A percentile compares a stretch with the other conserved stretches of the same genome.
phyloP scores from a whole-genome alignment of 169 alveolate genomes.

The Cryptosporidium bovis region DNA sequence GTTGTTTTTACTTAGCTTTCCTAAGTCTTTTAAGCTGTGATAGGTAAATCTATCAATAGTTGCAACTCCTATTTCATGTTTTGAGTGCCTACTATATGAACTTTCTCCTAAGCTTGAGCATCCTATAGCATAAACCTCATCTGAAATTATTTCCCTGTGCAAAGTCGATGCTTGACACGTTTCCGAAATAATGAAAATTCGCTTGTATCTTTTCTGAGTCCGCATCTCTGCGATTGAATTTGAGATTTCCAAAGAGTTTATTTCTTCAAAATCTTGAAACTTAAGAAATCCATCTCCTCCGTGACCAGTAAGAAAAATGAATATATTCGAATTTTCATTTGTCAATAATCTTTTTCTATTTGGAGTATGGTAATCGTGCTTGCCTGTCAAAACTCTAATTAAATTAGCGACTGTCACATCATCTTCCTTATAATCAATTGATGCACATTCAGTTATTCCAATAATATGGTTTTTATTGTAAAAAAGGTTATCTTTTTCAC shows the following conservation, averaged over 20 bases:
- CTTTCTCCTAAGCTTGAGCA: conserved; percentile 57
- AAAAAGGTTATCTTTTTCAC: conserved; percentile 73
- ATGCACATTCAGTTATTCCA: conserved; percentile 78
- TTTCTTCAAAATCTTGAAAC: conserved; percentile 84
- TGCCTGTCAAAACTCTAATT: conserved; percentile 80
- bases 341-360: conserved; percentile 79
- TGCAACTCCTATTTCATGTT: conserved; percentile 58
- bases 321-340: conserved; percentile 80
- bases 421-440: conserved; percentile 80
- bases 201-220: conserved; percentile 79
- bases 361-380: conserved; percentile 77
- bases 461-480: conserved; percentile 56
- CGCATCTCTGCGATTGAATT: conserved; percentile 83
- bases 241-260: conserved; percentile 81
- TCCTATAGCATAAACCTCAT: conserved; percentile 76
- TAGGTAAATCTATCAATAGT: conserved; percentile 65
- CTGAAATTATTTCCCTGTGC: conserved; percentile 80
- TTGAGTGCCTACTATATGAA: conserved; percentile 54
- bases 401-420: conserved; percentile 82
- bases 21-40: conserved; percentile 21
- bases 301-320: conserved; percentile 85
- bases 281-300: conserved; percentile 87
- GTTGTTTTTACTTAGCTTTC: not conserved
- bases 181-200: conserved; percentile 82
- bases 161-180: conserved; percentile 87